Percentiles rank a stretch among this genome's conserved stretches.
phyloP scores from a whole-genome alignment of 768 basidiomycete species.

The Hygrocybe punicea region DNA sequence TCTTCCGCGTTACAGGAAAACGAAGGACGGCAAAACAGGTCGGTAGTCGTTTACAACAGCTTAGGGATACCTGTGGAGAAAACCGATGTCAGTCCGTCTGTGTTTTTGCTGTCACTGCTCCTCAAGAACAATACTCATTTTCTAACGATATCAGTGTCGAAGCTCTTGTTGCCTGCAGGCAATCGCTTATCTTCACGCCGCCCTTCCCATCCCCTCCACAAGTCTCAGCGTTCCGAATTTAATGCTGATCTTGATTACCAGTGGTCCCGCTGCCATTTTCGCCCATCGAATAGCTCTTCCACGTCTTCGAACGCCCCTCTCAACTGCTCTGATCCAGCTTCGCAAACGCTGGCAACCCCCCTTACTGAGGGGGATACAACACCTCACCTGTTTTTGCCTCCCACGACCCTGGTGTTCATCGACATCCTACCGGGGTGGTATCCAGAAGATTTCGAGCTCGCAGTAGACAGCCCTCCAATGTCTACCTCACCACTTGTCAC shows the following conservation, averaged over 20 bases:
- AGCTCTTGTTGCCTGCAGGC: neutral
- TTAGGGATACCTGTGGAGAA: conserved; percentile 70
- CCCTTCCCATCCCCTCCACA: neutral
- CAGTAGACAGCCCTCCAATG: neutral
- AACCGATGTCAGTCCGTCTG: conserved; percentile 55
- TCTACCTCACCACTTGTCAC: neutral
- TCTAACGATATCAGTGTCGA: neutral
- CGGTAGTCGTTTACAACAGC: conserved; percentile 74
- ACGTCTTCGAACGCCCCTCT: no score
- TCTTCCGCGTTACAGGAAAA: conserved; percentile 65
- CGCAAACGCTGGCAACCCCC: conserved; percentile 20
- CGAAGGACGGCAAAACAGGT: conserved; percentile 75
- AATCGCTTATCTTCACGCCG: neutral
- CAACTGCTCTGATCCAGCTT: no score
- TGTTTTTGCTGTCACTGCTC: neutral
- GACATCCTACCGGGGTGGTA: conserved; percentile 6
- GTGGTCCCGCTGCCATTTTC: neutral
- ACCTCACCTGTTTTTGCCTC: conserved; percentile 8
- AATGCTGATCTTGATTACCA: neutral
- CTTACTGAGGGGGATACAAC: no score
- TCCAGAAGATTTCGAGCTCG: conserved; percentile 6
- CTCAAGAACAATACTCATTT: conserved; percentile 7
- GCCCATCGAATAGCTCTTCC: no score
- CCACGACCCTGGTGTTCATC: neutral
- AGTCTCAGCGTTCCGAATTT: neutral